These are phyloP conservation scores for Cucumis hystrix DNA, from an alignment of 306 rosid genomes.

Conservation along the genomic window DNA sequence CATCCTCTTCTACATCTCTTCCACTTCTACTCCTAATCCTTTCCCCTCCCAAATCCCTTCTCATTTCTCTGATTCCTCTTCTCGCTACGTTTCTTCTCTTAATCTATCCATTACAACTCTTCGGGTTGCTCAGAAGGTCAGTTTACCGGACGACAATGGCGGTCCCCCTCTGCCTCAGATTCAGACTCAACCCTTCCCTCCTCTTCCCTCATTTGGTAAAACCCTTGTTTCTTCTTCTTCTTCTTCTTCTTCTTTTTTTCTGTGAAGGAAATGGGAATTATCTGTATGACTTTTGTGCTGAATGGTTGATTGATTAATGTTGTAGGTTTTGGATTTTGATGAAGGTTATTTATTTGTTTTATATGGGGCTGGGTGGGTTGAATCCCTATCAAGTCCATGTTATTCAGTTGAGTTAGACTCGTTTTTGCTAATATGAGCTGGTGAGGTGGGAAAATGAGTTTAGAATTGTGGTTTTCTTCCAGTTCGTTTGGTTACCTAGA, in stretches of 20 bases:
- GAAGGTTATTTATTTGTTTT: too few relatives aligned
- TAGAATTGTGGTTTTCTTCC: too few relatives aligned
- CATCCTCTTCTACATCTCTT: conserved; percentile 37
- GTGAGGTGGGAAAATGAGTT: not conserved
- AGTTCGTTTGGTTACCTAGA: not conserved
- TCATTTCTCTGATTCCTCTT: not conserved
- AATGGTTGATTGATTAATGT: too few relatives aligned
- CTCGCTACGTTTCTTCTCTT: not conserved
- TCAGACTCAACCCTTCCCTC: not conserved
- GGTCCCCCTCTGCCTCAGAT: not conserved
- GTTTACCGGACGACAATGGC: not conserved
- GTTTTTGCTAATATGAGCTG: too few relatives aligned
- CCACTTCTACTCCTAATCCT: conserved; percentile 16
- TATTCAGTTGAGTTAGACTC: too few relatives aligned
- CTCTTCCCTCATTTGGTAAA: not conserved
- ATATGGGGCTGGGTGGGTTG: too few relatives aligned
- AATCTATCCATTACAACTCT: not conserved
- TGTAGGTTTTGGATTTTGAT: too few relatives aligned
- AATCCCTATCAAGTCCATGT: too few relatives aligned
- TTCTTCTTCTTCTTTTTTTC: not conserved
- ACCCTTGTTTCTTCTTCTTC: not conserved
- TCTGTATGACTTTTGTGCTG: too few relatives aligned
- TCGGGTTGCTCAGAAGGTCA: not conserved
- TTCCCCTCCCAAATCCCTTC: not conserved
- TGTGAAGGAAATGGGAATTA: too few relatives aligned